Base-by-base conservation (phyloP, 192 early-diverging fungal species). In the Tieghemiomyces parasiticus region DNA sequence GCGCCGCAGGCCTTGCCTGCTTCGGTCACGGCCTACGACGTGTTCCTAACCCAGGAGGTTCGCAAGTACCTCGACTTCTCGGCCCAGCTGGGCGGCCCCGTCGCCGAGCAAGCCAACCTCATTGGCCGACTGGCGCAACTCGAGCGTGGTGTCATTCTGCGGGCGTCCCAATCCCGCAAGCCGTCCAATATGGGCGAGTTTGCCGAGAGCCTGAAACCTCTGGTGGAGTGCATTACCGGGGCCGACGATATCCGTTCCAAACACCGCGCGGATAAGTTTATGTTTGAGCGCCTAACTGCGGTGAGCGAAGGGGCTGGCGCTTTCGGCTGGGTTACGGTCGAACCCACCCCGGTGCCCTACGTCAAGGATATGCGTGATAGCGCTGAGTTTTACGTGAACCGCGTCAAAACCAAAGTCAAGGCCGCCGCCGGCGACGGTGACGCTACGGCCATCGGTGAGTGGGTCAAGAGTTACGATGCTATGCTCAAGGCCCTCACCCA, bases 381-480 rank as follows among this genome's bases (percentile, higher is more conserved):
- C 33, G 90, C 89, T 19, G 88, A 93, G 72, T 99, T 93, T 60
- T 99, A 89, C 63, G 75, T 81, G 30, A 90, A 93, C 72, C 82
- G 90, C 35, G 90, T 96, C 62, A 81, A 90, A 45, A 92, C 85
- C 65, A 86, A 90, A 42, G 90, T 96, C 62, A 81, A 90, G 47
- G 91, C 85, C 65, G 87, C 91, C 42, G 87, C 71, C 69, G 91
- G 87, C 67, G 91, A 93, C 61, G 93, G 87, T 85, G 89, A 91
- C 68, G 63, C 77, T 47, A 79, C 71, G 42, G 88, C 93, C 54
- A 84, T 87, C 61, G 38, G 6, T 16, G 84, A 91, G 56, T 99
- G 91, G 90, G 84, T 83, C 19, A 85, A 84, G 61, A 67, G 77
- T 22, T 92, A 78, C 62, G 61, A 85, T 35, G 64, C 67, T 16